Base-by-base conservation (phyloP, 2,329 filamentous ascomycete species). In the Zymoseptoria passerinii region DNA sequence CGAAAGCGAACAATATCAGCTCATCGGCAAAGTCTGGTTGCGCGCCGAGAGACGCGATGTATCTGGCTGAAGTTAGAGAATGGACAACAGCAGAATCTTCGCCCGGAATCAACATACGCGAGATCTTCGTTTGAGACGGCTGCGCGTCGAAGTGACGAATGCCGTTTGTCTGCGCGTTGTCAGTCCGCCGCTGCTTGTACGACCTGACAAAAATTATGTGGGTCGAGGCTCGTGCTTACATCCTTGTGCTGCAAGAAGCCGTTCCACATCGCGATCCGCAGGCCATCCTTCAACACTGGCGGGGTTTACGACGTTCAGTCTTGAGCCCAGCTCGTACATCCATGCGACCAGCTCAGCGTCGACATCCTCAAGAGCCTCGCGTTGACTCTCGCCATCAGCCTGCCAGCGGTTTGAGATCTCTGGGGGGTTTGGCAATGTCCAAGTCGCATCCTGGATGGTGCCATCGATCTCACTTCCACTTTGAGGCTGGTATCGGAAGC, bases 1-100 rank as follows among this genome's bases (percentile, higher is more conserved):
- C 76, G 67, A 83, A 89, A 3, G 84, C 82, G 69, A 84, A 87
- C 28, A 78, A 73, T 18, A 90, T 73, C n/a, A 85, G 72, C 1
- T 74, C 67, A 66, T 88, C 83, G 4, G 81, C 78, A 70, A 88
- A 87, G 66, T 87, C 81, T 48, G 80, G 78, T 8, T 84, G 70
- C 13, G 79, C 79, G 20, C 87, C 87, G 20, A 90, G 74, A 62
- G 83, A 81, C 53, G 83, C 81, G 63, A 80, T 76, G 49, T 78
- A 78, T 66, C 63, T 70, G 63, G 19, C 48, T 48, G 28, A 23
- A 35, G 23, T 19, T 13, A 20, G 50, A 58, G 48, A 53, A 49
- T 55, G 44, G 18, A 19, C 28, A 16, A 18, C 5, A 13, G 44
- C 50, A 20, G 53, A 18, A 40, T 40, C 6, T 4, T 16, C 35